A percentile compares a stretch with the other conserved stretches of the same genome.
phyloP scores from a whole-genome alignment of 768 basidiomycete species.

The Phaffia tasmanica region DNA sequence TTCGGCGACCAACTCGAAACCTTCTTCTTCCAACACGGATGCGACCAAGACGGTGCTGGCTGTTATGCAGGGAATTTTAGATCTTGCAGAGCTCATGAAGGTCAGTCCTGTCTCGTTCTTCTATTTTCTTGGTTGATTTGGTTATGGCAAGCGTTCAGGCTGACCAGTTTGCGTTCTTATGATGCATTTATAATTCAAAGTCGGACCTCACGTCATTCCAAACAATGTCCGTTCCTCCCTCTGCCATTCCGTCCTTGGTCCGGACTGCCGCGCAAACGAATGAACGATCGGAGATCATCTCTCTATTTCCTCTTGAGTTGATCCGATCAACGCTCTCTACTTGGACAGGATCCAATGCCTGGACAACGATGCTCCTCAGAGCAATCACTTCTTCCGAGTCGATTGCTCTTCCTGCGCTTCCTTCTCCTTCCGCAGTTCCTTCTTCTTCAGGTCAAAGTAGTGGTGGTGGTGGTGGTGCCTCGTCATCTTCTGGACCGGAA shows the following conservation, averaged over 20 bases:
- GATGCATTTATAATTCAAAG: neutral
- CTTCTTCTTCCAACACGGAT: neutral
- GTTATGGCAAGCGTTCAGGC: too few relatives aligned
- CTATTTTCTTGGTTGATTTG: too few relatives aligned
- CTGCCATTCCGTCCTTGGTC: constrained; percentile 11
- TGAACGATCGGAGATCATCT: neutral
- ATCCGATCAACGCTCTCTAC: neutral
- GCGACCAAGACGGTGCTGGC: constrained; percentile 7
- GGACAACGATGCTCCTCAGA: neutral
- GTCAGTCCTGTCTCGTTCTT: neutral
- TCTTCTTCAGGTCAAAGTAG: neutral
- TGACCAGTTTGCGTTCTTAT: neutral
- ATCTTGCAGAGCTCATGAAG: constrained; percentile 16
- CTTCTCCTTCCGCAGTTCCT: constrained; percentile 1
- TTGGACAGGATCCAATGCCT: neutral
- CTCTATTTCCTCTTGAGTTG: neutral
- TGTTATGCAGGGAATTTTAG: constrained; percentile 3
- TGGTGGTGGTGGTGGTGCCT: neutral
- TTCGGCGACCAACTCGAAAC: neutral
- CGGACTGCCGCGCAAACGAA: constrained; percentile 7
- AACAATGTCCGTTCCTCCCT: constrained; percentile 7
- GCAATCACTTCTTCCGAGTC: neutral
- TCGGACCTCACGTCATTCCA: constrained; percentile 2
- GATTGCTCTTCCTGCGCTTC: neutral
- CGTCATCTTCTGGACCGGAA: neutral